These are phyloP conservation scores for Fusarium anguioides DNA, from an alignment of 2,329 filamentous ascomycete species.

Conservation along the genomic window DNA sequence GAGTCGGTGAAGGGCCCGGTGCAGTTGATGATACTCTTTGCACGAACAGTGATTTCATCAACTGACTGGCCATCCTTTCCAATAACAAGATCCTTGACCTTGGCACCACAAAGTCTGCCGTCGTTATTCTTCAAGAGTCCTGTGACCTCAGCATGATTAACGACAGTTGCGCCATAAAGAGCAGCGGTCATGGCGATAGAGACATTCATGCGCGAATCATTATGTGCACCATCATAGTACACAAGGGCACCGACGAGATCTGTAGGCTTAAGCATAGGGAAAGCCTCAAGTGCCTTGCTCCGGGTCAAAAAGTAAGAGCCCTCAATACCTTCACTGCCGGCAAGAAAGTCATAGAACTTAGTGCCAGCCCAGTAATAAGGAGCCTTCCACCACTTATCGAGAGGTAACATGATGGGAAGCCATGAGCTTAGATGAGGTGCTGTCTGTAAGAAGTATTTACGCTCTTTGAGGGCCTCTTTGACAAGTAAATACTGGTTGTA, in stretches of 20 bases:
- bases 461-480: conserved; percentile 77
- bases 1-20: conserved; percentile 90
- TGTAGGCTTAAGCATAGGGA: conserved; percentile 87
- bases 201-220: conserved; percentile 93
- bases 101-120: conserved; percentile 79
- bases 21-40: conserved; percentile 87
- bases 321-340: conserved; percentile 87
- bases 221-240: conserved; percentile 93
- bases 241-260: conserved; percentile 84
- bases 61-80: conserved; percentile 69
- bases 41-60: conserved; percentile 76
- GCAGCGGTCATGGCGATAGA: conserved; percentile 89
- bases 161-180: conserved; percentile 84
- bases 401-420: conserved; percentile 80
- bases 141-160: conserved; percentile 87
- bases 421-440: conserved; percentile 79
- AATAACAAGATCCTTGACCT: conserved; percentile 75
- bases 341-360: conserved; percentile 87
- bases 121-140: conserved; percentile 77
- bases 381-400: conserved; percentile 81
- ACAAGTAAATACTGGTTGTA: conserved; percentile 79
- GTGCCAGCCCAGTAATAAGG: conserved; percentile 82
- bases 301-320: conserved; percentile 88
- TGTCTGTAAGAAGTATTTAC: conserved; percentile 79
- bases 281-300: conserved; percentile 86